Base-by-base conservation (phyloP, 495 filamentous ascomycete species). In the Tetracladium setigerum region DNA sequence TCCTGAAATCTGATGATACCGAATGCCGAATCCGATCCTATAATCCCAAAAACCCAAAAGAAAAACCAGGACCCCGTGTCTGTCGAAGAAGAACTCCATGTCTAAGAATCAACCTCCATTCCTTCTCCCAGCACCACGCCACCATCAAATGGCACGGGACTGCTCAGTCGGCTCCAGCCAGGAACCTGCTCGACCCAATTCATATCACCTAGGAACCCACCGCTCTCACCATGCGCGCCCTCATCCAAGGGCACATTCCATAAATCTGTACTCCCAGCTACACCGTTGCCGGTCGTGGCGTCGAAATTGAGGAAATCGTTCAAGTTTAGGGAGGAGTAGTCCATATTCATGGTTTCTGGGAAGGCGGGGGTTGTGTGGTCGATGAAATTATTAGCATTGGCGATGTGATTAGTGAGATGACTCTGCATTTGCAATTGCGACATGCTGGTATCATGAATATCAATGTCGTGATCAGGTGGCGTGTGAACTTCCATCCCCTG, bases 241-340 rank as follows among this genome's bases (percentile, higher is more conserved):
- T 58, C 51, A n/a, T 55, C 55, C 1, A 52, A 35, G 0, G 48
- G 51, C 4, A 54, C 44, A 49, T 51, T 55, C 55, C 55, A 58
- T 24, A 53, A 38, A 6, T 58, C 55, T 27, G 22, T 7, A 27
- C 22, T 7, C 3, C 22, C 22, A 27, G 22, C 22, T 27, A 7
- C 22, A 27, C 22, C 22, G 7, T n/a, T n/a, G 34, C 34, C 34
- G 14, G 44, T 46, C 10, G 12, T 39, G 13, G 6, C 38, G 33
- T 58, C 55, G 38, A 58, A 58, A 24, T 44, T 55, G 8, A 58
- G 30, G 38, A 54, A 58, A 43, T 54, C 55, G 14, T 53, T 50
- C 18, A 57, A 27, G 18, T 27, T 27, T 7, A 27, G 22, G 22
- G 22, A 27, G 7, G 22, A 27, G 7, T 27, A 27, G 22, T 27